Evolutionary conservation across 2,329 filamentous ascomycete genomes (phyloP), one percentile per base, ranked within the genome.

Genomic region (Claviceps africana): DNA sequence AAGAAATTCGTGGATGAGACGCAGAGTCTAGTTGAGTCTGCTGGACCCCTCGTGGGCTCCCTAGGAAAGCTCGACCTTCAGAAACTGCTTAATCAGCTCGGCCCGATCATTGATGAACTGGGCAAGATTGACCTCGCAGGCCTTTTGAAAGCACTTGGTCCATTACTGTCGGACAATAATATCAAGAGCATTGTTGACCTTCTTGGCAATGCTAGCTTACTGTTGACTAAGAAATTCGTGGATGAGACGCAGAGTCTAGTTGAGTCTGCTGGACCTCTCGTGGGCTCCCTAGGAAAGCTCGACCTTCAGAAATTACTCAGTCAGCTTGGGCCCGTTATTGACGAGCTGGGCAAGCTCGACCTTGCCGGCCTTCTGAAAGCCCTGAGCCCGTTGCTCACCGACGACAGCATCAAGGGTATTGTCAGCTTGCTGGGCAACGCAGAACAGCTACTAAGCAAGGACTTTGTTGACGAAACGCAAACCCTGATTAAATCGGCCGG

Each of bases 401-500:
- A 59, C 37, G 67, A 68, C 0, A 62, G 60, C 0, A 58, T 67
- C 40, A 58, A 64, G 2, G 61, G 64, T 6, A 55, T 67, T n/a
- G 56, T 70, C 5, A 63, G 62, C 13, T 53, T 70, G 0, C 58
- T 70, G 3, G 59, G 63, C 11, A 62, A 70, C 31, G 62, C 66
- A 0, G 58, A 64, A 44, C 43, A 56, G 2, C 58, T 67, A 0
- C 55, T 71, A 0, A 65, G 62, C 7, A 54, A 62, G 4, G 57
- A 66, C 0, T 64, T 64, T 0, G 57, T 71, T 22, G 58, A 62
- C 21, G 64, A 65, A 2, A 56, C 68, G 1, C 57, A 64, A 5
- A 55, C 54, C 11, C 55, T 70, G 2, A 55, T 65, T 8, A 54
- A 56, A 0, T 58, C 59, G 31, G 63, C 64, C 53, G 54, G 53